phyloP scores from a whole-genome alignment of 306 rosid genomes.

The Ormosia emarginata region DNA sequence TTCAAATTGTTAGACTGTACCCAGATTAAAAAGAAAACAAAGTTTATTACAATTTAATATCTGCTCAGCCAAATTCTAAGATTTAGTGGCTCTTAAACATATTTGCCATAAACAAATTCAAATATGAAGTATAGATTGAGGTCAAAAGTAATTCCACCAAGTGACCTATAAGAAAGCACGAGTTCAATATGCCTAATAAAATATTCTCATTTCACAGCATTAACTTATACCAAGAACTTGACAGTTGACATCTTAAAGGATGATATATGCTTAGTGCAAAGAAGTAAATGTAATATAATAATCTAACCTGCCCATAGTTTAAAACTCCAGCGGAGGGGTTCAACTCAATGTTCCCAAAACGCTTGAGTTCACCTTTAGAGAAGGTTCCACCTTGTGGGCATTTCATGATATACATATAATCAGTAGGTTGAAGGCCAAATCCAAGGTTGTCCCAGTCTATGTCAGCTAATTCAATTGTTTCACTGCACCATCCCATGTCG shows the following conservation, averaged over 20 bases:
- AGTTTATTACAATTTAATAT: background rate
- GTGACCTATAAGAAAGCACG: background rate
- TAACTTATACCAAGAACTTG: too few species aligned
- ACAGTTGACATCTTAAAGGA: background rate
- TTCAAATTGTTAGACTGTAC: background rate
- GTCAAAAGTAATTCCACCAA: background rate
- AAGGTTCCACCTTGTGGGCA: conserved; percentile 62
- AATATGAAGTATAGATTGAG: background rate
- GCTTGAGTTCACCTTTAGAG: conserved; percentile 70
- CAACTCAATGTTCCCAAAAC: conserved; percentile 91
- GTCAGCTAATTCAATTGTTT: conserved; percentile 51
- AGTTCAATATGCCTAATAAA: background rate
- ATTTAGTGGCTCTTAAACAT: background rate
- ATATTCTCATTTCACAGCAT: too few species aligned
- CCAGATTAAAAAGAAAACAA: background rate
- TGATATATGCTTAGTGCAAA: background rate
- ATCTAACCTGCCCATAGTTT: conserved; percentile 88
- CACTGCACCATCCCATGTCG: conserved; percentile 27
- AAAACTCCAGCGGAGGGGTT: conserved; percentile 85
- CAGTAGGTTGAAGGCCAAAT: conserved; percentile 70
- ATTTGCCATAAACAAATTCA: background rate
- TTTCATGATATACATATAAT: conserved; percentile 85
- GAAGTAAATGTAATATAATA: background rate
- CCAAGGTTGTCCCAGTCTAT: conserved; percentile 94
- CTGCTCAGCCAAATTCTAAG: background rate